phyloP scores from a whole-genome alignment of 768 basidiomycete genomes.

The Jaapia argillacea region DNA sequence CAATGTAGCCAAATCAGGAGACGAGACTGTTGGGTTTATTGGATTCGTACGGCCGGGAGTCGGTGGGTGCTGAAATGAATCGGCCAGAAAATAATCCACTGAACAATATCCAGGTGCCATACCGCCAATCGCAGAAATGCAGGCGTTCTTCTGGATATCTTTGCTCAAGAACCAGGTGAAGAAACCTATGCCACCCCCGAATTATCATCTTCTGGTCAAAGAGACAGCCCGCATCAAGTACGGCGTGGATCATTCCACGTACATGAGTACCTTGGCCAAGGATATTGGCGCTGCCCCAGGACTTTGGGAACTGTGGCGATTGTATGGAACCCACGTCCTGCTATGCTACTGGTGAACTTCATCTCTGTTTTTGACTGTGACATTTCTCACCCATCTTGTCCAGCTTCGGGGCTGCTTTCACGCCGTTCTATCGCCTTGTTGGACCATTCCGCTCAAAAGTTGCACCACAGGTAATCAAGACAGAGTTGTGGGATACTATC shows the following conservation, averaged over 20 bases:
- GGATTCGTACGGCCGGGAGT: constrained; percentile 51
- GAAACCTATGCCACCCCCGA: constrained; percentile 31
- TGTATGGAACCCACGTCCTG: constrained; percentile 39
- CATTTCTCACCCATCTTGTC: background rate
- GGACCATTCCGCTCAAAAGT: constrained; percentile 35
- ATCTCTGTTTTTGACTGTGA: background rate
- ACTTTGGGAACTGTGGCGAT: constrained; percentile 33
- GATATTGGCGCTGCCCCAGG: constrained; percentile 48
- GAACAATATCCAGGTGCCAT: constrained; percentile 30
- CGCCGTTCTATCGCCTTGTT: constrained; percentile 44
- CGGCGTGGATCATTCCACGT: constrained; percentile 47
- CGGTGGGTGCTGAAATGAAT: constrained; percentile 22
- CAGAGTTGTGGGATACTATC: constrained; percentile 54
- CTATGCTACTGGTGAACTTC: constrained; percentile 41
- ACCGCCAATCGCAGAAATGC: constrained; percentile 52
- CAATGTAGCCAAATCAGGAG: constrained; percentile 30
- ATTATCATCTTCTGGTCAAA: constrained; percentile 45
- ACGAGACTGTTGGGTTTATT: constrained; percentile 41
- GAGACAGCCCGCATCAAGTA: constrained; percentile 45
- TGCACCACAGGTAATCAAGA: constrained; percentile 36
- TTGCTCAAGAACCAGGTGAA: constrained; percentile 32
- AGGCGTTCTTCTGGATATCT: constrained; percentile 47
- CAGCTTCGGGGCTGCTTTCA: constrained; percentile 52
- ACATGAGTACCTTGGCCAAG: constrained; percentile 45
- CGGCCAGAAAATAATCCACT: background rate